phyloP scores from a whole-genome alignment of 495 filamentous ascomycete genomes.

The Aspergillus nanangensis region DNA sequence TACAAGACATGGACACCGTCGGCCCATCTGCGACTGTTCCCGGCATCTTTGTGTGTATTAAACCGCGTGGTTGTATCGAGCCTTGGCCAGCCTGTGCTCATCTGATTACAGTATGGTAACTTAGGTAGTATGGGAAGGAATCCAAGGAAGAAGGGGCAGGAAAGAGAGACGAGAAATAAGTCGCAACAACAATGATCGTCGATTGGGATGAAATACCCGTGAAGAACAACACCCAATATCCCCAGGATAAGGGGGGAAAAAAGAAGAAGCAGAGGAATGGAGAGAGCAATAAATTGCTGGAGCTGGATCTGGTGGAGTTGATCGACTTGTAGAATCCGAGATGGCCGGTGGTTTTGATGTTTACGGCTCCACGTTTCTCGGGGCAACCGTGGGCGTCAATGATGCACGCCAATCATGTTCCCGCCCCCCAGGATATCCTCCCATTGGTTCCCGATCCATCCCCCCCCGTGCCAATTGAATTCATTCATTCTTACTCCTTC shows the following conservation, averaged over 20 bases:
- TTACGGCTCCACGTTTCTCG: constrained; percentile 41
- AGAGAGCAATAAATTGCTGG: constrained; percentile 15
- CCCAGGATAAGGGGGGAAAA: constrained; percentile 7
- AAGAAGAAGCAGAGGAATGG: constrained; percentile 8
- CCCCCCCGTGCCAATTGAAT: no score
- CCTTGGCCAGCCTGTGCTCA: constrained; percentile 43
- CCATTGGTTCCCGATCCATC: not conserved
- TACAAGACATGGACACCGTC: constrained; percentile 62
- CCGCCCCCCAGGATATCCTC: not conserved
- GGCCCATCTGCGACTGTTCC: constrained; percentile 59
- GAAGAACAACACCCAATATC: not conserved
- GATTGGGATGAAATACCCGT: not conserved
- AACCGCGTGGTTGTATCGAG: constrained; percentile 19
- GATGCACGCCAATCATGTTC: not conserved
- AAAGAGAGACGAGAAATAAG: not conserved
- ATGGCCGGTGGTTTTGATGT: constrained; percentile 25
- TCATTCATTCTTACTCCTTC: no score
- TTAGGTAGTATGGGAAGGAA: constrained; percentile 9
- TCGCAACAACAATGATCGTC: not conserved
- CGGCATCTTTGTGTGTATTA: constrained; percentile 50
- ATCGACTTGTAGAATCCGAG: constrained; percentile 22
- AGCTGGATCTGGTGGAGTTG: constrained; percentile 25
- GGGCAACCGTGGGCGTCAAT: constrained; percentile 32
- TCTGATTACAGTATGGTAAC: constrained; percentile 18
- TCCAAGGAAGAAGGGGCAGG: constrained; percentile 8